phyloP scores from a whole-genome alignment of 208 protist species.

The Porcisia hertigi region DNA sequence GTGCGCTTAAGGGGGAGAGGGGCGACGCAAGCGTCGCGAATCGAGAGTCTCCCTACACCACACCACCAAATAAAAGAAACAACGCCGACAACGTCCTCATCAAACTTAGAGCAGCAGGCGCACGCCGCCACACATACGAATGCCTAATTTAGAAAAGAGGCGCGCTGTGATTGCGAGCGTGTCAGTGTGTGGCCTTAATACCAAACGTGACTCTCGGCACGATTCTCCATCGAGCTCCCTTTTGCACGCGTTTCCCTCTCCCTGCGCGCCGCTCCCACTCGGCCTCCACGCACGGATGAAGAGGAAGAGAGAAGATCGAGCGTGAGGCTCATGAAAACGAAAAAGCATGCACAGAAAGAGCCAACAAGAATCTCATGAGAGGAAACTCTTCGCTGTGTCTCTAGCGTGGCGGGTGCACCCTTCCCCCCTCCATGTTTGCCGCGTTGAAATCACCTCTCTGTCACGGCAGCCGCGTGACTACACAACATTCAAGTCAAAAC shows the following conservation, averaged over 20 bases:
- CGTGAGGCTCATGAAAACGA: not conserved
- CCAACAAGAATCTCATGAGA: not conserved
- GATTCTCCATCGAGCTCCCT: no score
- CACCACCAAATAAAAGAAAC: not conserved
- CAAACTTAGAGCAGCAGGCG: not conserved
- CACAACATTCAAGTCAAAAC: slow-evolving; percentile 40
- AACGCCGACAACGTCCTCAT: not conserved
- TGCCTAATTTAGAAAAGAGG: not conserved
- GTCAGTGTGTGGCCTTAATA: no score
- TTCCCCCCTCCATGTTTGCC: not conserved
- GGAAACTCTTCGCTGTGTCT: no score
- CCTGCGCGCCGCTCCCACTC: no score
- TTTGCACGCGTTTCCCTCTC: no score
- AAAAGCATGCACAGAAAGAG: not conserved
- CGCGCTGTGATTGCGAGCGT: no score
- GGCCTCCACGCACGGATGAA: not conserved
- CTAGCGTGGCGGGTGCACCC: not conserved
- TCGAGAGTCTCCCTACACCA: not conserved
- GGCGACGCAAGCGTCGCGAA: not conserved
- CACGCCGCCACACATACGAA: not conserved
- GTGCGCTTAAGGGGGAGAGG: not conserved
- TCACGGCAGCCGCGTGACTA: slow-evolving; percentile 13
- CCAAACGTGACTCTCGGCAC: no score
- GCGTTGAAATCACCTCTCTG: not conserved
- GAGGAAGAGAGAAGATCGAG: not conserved